Conservation (phyloP, 768 basidiomycete species). For the Pulveroboletus sp. region DNA sequence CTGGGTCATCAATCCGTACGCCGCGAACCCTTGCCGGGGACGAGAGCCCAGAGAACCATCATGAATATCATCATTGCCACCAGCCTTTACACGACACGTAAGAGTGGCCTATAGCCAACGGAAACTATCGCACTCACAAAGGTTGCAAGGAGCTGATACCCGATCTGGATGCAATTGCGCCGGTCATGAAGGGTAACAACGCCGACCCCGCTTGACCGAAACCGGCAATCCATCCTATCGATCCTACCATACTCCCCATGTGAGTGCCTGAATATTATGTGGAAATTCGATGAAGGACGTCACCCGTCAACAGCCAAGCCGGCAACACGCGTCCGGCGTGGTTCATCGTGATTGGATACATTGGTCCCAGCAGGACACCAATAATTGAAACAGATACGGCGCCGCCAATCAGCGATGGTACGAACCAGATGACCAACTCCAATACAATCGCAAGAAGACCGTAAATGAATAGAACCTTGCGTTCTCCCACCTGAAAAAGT, state of each 20-base stretch:
- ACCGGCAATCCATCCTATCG: background rate
- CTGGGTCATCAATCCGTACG: constrained; percentile 14
- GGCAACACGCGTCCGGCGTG: constrained; percentile 44
- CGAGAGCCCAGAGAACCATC: constrained; percentile 38
- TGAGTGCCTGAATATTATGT: background rate
- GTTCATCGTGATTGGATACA: constrained; percentile 62
- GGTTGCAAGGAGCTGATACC: constrained; percentile 44
- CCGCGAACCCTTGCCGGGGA: constrained; percentile 29
- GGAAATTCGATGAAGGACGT: background rate
- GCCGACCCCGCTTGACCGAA: constrained; percentile 68
- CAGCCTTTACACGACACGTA: constrained; percentile 8
- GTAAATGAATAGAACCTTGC: constrained; percentile 49
- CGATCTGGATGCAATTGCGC: constrained; percentile 57
- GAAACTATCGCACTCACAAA: constrained; percentile 15
- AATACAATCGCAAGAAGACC: constrained; percentile 48
- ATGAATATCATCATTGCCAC: constrained; percentile 42
- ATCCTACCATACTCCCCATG: constrained; percentile 5
- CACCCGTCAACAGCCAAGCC: constrained; percentile 56
- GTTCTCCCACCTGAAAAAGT: constrained; percentile 45
- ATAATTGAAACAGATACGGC: constrained; percentile 54
- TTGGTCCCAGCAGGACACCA: constrained; percentile 50
- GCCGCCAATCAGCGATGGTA: constrained; percentile 47
- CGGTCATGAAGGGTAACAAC: constrained; percentile 67
- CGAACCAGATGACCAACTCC: constrained; percentile 55
- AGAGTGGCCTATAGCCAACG: background rate